Base-by-base conservation (phyloP, 2,329 filamentous ascomycete species). In the Ceratocystis destructans region DNA sequence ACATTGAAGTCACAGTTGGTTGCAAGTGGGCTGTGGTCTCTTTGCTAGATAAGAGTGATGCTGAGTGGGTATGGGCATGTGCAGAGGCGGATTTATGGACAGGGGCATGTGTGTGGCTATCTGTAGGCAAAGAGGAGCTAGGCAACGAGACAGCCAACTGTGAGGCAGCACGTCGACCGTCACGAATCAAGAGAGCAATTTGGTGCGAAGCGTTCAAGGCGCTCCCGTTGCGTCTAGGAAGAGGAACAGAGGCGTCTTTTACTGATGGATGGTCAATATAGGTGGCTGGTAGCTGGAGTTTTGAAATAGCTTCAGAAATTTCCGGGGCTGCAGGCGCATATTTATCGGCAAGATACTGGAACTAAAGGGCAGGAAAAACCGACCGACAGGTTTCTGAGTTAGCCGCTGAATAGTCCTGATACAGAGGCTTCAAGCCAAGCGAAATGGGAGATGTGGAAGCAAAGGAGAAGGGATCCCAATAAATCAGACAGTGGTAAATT, bases 301-400 rank as follows among this genome's bases (percentile, higher is more conserved):
- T 86, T 71, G 82, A 82, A 75, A 87, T 77, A 65, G 80, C 87
- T 74, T 85, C 84, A 71, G 81, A 83, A 76, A 88, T 85, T 73
- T 87, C 85, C 70, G 84, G 78, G 65, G 82, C 82, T 62, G 82
- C 80, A 63, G 83, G 80, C 66, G 84, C 84, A 82, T 88, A 84
- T 76, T 86, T 87, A 74, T 87, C 83, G 74, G 84, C 84, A 57
- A 87, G 75, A 69, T 80, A 79, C 72, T 87, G 84, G 71, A 85
- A 86, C 84, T 87, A 59, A 3, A 63, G 57, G 25, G 4, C 59
- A 50, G 41, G 22, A 63, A 31, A 48, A 67, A 44, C 5, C 48
- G 28, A 17, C 20, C 48, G 28, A 17, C 20, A 44, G n/a, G 31
- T 20, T 50, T 41, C n/a, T 46, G 53, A 62, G 61, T 66, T 66